phyloP scores from a whole-genome alignment of 75 land plant genomes.

The Adiantum capillusveneris region DNA sequence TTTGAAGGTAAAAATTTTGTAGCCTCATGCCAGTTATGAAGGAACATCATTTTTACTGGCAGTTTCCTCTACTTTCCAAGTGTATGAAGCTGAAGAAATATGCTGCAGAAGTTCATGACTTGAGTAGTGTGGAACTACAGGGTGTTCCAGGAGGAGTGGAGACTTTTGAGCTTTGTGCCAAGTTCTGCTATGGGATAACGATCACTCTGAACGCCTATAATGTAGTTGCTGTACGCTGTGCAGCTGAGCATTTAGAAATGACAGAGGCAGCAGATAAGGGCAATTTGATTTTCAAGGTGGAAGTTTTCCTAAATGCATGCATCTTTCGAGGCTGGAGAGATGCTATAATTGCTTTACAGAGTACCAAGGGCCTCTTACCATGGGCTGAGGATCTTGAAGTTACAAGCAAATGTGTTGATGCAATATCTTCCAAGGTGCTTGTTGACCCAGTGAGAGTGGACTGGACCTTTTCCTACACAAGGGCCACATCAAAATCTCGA shows the following conservation, averaged over 20 bases:
- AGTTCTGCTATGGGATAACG: slow-evolving; percentile 72
- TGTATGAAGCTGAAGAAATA: slow-evolving; percentile 24
- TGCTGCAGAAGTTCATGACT: slow-evolving; percentile 20
- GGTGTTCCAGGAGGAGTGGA: slow-evolving; percentile 58
- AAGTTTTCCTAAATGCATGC: slow-evolving; percentile 52
- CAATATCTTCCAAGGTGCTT: slow-evolving; percentile 46
- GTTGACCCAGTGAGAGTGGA: slow-evolving; percentile 47
- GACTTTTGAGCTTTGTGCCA: slow-evolving; percentile 57
- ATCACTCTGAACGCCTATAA: slow-evolving; percentile 68
- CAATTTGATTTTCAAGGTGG: slow-evolving; percentile 54
- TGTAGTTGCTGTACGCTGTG: slow-evolving; percentile 54
- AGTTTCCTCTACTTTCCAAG: slow-evolving; percentile 52
- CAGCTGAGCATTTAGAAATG: slow-evolving; percentile 66
- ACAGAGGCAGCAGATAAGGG: slow-evolving; percentile 52
- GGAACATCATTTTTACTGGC: no score
- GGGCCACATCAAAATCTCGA: neutral
- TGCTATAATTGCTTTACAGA: slow-evolving; percentile 54
- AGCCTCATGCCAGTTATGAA: no score
- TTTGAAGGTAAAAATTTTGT: no score
- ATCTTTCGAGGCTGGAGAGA: slow-evolving; percentile 70
- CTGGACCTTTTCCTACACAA: slow-evolving; percentile 60
- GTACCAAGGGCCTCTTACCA: slow-evolving; percentile 37
- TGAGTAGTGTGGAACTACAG: slow-evolving; percentile 12
- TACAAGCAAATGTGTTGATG: slow-evolving; percentile 44
- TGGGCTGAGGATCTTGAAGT: slow-evolving; percentile 51